A percentile compares a stretch with the other conserved stretches of the same genome.
These are phyloP conservation scores for Tarenaya hassleriana DNA, from an alignment of 345 rosid genomes.

Conservation along the genomic window DNA sequence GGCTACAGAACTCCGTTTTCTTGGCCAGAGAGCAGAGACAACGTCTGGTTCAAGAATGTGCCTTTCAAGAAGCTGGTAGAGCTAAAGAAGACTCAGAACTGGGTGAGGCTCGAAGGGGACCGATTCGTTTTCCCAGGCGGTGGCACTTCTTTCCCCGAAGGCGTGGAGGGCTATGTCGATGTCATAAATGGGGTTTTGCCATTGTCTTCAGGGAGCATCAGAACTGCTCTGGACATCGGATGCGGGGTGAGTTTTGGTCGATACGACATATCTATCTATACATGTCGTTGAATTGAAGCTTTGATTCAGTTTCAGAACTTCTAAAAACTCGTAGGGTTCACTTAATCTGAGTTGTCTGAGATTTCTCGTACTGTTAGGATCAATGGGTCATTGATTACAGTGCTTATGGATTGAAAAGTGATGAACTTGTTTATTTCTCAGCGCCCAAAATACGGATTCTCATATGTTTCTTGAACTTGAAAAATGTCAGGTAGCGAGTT, in stretches of 20 bases:
- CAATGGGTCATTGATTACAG: too few species aligned
- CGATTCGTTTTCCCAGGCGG: slow-evolving; percentile 62
- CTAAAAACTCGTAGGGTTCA: too few species aligned
- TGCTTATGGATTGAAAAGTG: too few species aligned
- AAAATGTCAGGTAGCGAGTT: slow-evolving; percentile 65
- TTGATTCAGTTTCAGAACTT: neutral
- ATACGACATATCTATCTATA: too few species aligned
- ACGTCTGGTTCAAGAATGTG: slow-evolving; percentile 53
- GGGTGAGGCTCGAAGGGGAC: slow-evolving; percentile 49
- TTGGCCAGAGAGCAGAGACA: slow-evolving; percentile 59
- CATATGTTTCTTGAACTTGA: neutral
- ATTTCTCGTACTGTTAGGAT: too few species aligned
- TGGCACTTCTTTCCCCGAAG: slow-evolving; percentile 58
- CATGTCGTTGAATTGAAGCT: slow-evolving; percentile 4
- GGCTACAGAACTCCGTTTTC: slow-evolving; percentile 46
- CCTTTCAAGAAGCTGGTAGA: slow-evolving; percentile 43
- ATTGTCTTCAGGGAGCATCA: slow-evolving; percentile 45
- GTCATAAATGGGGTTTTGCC: slow-evolving; percentile 40
- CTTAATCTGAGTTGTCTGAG: too few species aligned
- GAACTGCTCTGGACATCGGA: slow-evolving; percentile 62
- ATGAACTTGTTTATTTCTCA: too few species aligned
- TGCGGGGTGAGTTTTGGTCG: slow-evolving; percentile 51
- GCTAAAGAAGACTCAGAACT: slow-evolving; percentile 56
- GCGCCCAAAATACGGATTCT: too few species aligned
- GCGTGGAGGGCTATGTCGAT: slow-evolving; percentile 54